phyloP scores from a whole-genome alignment of 371 early-diverging fungal genomes.

The Mortierella sp. region DNA sequence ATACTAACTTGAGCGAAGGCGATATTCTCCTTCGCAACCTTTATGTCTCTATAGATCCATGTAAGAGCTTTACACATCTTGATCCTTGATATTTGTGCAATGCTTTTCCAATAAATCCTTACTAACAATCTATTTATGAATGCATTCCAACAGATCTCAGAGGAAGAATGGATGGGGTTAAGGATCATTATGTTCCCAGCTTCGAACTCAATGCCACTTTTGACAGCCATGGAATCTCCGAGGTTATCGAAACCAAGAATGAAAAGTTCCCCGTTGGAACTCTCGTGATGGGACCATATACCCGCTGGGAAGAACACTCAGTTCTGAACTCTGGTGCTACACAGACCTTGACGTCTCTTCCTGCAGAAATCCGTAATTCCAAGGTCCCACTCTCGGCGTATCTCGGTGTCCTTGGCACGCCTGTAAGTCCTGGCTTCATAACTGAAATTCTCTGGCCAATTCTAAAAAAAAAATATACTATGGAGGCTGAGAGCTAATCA shows the following conservation, averaged over 20 bases:
- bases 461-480: too few relatives aligned
- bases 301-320: conserved; percentile 15
- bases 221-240: conserved; percentile 15
- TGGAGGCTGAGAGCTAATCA: too few relatives aligned
- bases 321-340: not conserved
- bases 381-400: conserved; percentile 61
- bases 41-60: conserved; percentile 64
- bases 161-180: not conserved
- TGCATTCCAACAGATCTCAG: conserved; percentile 7
- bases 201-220: not conserved
- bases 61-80: conserved; percentile 19
- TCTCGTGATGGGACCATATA: conserved; percentile 14
- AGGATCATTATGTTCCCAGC: not conserved
- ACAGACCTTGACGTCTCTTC: not conserved
- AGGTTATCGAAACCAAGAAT: conserved; percentile 33
- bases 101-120: not conserved
- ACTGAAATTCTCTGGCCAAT: too few relatives aligned
- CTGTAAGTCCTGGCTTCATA: conserved; percentile 13
- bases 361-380: conserved; percentile 10
- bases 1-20: conserved; percentile 59
- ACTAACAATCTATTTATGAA: too few relatives aligned
- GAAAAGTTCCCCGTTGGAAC: conserved; percentile 25
- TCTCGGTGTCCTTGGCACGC: conserved; percentile 67
- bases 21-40: conserved; percentile 65
- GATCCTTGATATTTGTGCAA: not conserved